These are phyloP conservation scores for Megacollybia marginata DNA, from an alignment of 768 basidiomycete genomes.

Conservation along the genomic window DNA sequence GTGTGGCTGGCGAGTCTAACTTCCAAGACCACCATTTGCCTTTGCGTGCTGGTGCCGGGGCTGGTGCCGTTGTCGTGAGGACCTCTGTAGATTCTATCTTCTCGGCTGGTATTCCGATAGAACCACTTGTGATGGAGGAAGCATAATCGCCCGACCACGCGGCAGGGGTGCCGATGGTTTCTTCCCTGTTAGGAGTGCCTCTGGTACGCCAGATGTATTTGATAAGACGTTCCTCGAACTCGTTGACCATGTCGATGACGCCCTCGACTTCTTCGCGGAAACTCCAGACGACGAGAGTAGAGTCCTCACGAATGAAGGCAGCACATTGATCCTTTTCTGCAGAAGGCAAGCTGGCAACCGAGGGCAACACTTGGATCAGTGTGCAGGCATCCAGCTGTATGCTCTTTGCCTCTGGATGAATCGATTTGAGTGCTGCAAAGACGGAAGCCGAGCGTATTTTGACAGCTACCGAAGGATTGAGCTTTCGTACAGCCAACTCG, in stretches of 20 bases:
- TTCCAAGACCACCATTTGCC: slow-evolving; percentile 39
- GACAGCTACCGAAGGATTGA: slow-evolving; percentile 82
- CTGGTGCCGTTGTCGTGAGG: neutral
- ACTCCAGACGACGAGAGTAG: slow-evolving; percentile 70
- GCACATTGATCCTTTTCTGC: slow-evolving; percentile 72
- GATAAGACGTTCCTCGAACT: slow-evolving; percentile 75
- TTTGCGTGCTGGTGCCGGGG: slow-evolving; percentile 4
- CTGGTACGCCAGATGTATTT: slow-evolving; percentile 70
- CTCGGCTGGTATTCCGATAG: neutral
- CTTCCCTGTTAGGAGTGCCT: slow-evolving; percentile 15
- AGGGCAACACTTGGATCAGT: slow-evolving; percentile 77
- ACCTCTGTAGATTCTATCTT: neutral
- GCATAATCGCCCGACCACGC: neutral
- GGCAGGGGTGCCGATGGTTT: slow-evolving; percentile 8
- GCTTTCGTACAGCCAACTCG: slow-evolving; percentile 61
- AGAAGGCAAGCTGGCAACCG: slow-evolving; percentile 54
- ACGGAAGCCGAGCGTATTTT: slow-evolving; percentile 69
- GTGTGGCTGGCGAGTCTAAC: slow-evolving; percentile 23
- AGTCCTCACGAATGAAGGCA: slow-evolving; percentile 51
- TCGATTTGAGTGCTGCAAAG: slow-evolving; percentile 51
- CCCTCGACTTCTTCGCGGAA: slow-evolving; percentile 44
- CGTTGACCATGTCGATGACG: slow-evolving; percentile 63
- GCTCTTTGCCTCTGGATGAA: slow-evolving; percentile 37
- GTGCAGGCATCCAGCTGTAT: slow-evolving; percentile 74
- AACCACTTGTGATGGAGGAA: neutral